Evolutionary conservation across 2,329 filamentous ascomycete genomes (phyloP), one percentile per base, ranked within the genome.

Genomic region (Cadophora luteo-olivacea): DNA sequence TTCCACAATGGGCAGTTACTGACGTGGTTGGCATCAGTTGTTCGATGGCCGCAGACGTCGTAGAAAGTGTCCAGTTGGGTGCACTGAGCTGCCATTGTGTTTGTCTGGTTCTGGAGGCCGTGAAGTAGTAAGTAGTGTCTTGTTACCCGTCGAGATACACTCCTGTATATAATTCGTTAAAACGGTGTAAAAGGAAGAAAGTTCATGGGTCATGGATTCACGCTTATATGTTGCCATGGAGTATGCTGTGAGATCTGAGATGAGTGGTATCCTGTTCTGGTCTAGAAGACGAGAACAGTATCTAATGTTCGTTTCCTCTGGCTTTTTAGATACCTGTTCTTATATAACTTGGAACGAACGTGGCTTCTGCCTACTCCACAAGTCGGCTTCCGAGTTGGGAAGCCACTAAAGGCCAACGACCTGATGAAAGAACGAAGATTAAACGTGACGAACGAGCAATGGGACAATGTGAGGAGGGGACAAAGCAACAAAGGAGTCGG

Each of bases 21-120:
- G 5, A 25, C n/a, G 33, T 60, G 55, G n/a, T 5, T 41, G 33
- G 14, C 11, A n/a, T 4, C 2, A 19, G 16, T 19, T n/a, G 22
- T 25, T 41, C 24, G 32, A 33, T 60, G 55, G 33, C 55, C 55
- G 33, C 55, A 60, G 19, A 41, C 7, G 55, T 41, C 14, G 55
- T 60, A 25, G 33, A 60, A 60, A 1, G 19, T 41, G 7, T 24
- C 19, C n/a, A 38, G n/a, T 9, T 60, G 33, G 32, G n/a, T 60
- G 33, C 55, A 60, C 8, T 1, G n/a, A 3, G 51, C 19, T 22
- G 55, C 22, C 55, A 60, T 60, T 24, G n/a, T 41, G 11, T n/a
- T 9, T 6, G n/a, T 22, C 11, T 45, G 41, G 41, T 2, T 2
- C 12, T 11, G 4, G 41, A 6, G 6, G 12, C 1, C 16, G 6